Conservation (phyloP, 2,329 filamentous ascomycete species). For the Raffaelea albimanens region DNA sequence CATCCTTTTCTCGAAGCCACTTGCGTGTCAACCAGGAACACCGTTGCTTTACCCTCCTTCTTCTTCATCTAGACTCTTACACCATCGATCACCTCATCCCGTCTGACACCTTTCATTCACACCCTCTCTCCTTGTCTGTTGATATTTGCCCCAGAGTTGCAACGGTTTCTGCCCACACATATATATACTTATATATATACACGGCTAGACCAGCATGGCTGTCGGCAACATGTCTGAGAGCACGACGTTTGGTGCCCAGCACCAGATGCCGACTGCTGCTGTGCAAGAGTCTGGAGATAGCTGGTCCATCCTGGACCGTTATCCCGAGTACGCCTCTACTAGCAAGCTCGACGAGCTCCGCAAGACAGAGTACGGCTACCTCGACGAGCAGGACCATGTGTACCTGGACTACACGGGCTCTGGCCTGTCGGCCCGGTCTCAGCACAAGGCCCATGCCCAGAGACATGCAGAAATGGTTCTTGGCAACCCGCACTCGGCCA, state of each 20-base stretch:
- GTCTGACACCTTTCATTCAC: neutral
- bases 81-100: no score
- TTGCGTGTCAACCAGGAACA: no score
- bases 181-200: no score
- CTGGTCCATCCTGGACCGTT: slow-evolving; percentile 16
- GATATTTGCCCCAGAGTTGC: no score
- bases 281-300: no score
- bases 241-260: no score
- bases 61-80: neutral
- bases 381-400: slow-evolving; percentile 26
- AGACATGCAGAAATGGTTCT: slow-evolving; percentile 21
- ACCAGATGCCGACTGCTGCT: no score
- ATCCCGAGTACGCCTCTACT: slow-evolving; percentile 25
- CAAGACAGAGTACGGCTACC: slow-evolving; percentile 23
- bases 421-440: slow-evolving; percentile 23
- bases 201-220: no score
- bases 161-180: no score
- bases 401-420: slow-evolving; percentile 33
- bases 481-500: slow-evolving; percentile 31
- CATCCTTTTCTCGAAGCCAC: no score
- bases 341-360: slow-evolving; percentile 22
- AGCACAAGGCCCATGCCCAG: slow-evolving; percentile 21
- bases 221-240: no score
- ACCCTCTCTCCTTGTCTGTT: neutral
- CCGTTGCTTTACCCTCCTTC: neutral